Percentiles rank a stretch among this genome's conserved stretches.
These are phyloP conservation scores for Sporisorium iseilematis-ciliati DNA, from an alignment of 1,284 basidiomycete genomes.

Conservation along the genomic window DNA sequence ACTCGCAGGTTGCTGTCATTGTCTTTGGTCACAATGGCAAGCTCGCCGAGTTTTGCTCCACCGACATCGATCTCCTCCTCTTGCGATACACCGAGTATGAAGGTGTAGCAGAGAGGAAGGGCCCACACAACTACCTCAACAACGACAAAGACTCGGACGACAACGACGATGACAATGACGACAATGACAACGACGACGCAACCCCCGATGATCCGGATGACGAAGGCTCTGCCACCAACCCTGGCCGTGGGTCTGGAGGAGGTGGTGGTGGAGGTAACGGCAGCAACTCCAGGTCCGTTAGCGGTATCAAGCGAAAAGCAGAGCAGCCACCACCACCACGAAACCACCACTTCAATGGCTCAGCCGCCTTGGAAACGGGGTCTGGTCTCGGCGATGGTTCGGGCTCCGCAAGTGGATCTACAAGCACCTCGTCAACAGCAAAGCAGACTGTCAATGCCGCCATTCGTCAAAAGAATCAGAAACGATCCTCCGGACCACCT, in stretches of 20 bases:
- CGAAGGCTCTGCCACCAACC: slow-evolving; percentile 11
- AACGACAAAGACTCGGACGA: slow-evolving; percentile 49
- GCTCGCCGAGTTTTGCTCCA: slow-evolving; percentile 64
- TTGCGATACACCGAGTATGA: slow-evolving; percentile 60
- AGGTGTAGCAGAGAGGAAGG: slow-evolving; percentile 44
- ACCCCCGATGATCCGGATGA: slow-evolving; percentile 19
- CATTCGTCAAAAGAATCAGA: slow-evolving; percentile 39
- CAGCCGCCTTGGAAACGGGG: background rate
- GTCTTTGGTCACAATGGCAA: slow-evolving; percentile 74
- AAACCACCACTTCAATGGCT: background rate
- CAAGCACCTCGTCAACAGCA: slow-evolving; percentile 19
- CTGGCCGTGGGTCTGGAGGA: background rate
- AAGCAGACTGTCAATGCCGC: slow-evolving; percentile 46
- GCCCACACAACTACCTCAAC: slow-evolving; percentile 45
- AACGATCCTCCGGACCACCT: background rate
- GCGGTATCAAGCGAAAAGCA: slow-evolving; percentile 38
- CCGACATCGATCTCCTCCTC: slow-evolving; percentile 59
- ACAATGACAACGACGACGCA: slow-evolving; percentile 26
- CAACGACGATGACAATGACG: slow-evolving; percentile 37
- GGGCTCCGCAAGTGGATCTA: background rate
- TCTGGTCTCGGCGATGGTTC: slow-evolving; percentile 6
- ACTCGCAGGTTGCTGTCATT: slow-evolving; percentile 79
- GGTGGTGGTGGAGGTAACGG: background rate
- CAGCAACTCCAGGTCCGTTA: slow-evolving; percentile 5
- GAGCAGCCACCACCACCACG: slow-evolving; percentile 18